phyloP scores from a whole-genome alignment of 2,329 filamentous ascomycete species.

The Fusarium sarcochroum region DNA sequence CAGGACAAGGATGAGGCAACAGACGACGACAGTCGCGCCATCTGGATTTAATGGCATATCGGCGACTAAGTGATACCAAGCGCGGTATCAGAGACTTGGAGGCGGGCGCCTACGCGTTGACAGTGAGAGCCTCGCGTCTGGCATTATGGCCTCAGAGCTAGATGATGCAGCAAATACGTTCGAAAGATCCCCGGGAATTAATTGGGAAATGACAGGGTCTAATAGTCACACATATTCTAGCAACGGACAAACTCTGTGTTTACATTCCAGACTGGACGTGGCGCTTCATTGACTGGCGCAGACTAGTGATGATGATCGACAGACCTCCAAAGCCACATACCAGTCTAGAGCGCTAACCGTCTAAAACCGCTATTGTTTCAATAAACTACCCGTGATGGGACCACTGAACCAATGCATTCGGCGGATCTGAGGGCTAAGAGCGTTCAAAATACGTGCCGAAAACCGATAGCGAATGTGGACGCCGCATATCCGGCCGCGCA shows the following conservation, averaged over 20 bases:
- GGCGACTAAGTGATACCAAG: neutral
- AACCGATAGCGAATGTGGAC: neutral
- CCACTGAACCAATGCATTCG: neutral
- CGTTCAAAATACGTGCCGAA: neutral
- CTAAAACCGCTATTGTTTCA: neutral
- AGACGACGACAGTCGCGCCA: slow-evolving; percentile 9
- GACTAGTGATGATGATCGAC: neutral
- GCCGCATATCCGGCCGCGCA: neutral
- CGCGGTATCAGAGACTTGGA: neutral
- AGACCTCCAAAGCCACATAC: neutral
- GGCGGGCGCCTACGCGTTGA: neutral
- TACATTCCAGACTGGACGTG: slow-evolving; percentile 1
- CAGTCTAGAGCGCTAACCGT: neutral
- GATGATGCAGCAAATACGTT: neutral
- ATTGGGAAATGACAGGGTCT: neutral
- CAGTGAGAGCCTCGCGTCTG: neutral
- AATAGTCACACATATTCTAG: neutral
- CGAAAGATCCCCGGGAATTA: neutral
- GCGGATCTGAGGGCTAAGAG: neutral
- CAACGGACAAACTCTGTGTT: neutral
- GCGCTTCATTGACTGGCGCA: neutral
- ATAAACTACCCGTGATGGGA: neutral
- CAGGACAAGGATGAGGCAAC: fast-evolving
- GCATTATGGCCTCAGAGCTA: neutral
- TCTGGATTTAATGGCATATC: slow-evolving; percentile 14